Conservation (phyloP, 2,329 filamentous ascomycete genomes). For the Kalmusia sp. region DNA sequence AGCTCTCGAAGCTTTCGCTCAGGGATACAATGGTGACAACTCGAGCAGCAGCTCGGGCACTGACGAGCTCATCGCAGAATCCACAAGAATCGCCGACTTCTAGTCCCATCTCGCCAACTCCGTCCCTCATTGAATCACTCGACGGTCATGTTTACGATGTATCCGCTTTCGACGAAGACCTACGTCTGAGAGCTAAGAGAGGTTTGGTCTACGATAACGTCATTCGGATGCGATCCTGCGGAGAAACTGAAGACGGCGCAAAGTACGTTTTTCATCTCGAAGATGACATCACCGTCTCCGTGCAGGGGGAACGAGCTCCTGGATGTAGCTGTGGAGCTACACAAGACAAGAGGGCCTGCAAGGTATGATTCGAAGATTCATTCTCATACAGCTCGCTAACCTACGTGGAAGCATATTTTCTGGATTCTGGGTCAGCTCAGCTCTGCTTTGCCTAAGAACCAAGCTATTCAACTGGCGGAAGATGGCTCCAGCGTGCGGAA, state of each 20-base stretch:
- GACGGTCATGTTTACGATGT: constrained; percentile 45
- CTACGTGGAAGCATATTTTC: constrained; percentile 42
- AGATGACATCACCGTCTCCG: constrained; percentile 44
- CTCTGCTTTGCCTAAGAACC: constrained; percentile 29
- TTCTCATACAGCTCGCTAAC: constrained; percentile 10
- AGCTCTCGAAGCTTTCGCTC: constrained; percentile 45
- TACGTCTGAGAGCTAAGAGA: constrained; percentile 37
- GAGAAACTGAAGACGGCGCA: constrained; percentile 28
- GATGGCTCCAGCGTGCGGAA: constrained; percentile 44
- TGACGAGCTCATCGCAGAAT: constrained; percentile 20
- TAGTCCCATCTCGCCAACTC: constrained; percentile 36
- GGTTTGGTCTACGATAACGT: constrained; percentile 39
- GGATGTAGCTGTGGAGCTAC: constrained; percentile 45
- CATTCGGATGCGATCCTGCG: constrained; percentile 46
- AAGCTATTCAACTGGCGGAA: constrained; percentile 35
- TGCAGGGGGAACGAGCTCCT: constrained; percentile 35
- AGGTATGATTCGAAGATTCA: constrained; percentile 28
- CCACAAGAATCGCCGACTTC: constrained; percentile 22
- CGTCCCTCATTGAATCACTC: constrained; percentile 41
- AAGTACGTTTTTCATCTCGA: constrained; percentile 44
- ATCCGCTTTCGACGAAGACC: constrained; percentile 36
- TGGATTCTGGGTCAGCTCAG: constrained; percentile 47
- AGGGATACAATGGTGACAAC: constrained; percentile 47
- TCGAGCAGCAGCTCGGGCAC: constrained; percentile 42
- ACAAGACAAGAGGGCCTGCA: constrained; percentile 41